phyloP scores from a whole-genome alignment of 106 monocot species.

The Agapanthus africanus region DNA sequence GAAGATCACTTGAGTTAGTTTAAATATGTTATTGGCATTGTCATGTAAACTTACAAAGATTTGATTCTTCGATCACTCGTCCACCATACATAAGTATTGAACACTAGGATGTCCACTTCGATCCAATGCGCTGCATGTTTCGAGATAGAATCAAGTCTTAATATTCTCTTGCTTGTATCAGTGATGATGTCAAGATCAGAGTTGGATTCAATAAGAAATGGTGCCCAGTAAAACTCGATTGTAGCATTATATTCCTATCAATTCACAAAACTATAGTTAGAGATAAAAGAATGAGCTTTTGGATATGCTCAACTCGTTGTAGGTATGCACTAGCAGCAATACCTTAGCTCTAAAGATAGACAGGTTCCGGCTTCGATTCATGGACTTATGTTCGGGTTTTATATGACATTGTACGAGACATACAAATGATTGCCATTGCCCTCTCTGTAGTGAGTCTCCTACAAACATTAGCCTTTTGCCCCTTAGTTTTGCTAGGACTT shows the following conservation, averaged over 20 bases:
- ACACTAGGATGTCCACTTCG: slow-evolving; percentile 53
- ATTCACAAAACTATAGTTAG: too few species aligned
- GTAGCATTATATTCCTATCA: slow-evolving; percentile 70
- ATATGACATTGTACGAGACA: slow-evolving; percentile 48
- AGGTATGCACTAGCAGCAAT: not conserved
- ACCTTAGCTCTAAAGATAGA: slow-evolving; percentile 58
- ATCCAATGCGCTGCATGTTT: slow-evolving; percentile 50
- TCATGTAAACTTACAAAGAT: slow-evolving; percentile 24
- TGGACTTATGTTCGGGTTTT: slow-evolving; percentile 41
- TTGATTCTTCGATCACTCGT: slow-evolving; percentile 48
- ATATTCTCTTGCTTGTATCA: slow-evolving; percentile 40
- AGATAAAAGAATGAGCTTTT: too few species aligned
- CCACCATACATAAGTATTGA: slow-evolving; percentile 82
- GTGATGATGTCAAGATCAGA: slow-evolving; percentile 31
- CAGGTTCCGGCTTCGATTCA: slow-evolving; percentile 28
- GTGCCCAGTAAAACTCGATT: slow-evolving; percentile 73
- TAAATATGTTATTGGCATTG: not conserved
- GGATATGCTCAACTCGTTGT: not conserved
- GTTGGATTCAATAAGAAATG: slow-evolving; percentile 60
- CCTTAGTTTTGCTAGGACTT: slow-evolving; percentile 49
- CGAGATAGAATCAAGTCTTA: slow-evolving; percentile 46
- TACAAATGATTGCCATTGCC: slow-evolving; percentile 52
- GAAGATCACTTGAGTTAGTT: not conserved
- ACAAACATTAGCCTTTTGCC: slow-evolving; percentile 72
- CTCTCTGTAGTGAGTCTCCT: slow-evolving; percentile 57